These are phyloP conservation scores for Colletotrichum sp. DNA, from an alignment of 2,329 filamentous ascomycete species.

Conservation along the genomic window DNA sequence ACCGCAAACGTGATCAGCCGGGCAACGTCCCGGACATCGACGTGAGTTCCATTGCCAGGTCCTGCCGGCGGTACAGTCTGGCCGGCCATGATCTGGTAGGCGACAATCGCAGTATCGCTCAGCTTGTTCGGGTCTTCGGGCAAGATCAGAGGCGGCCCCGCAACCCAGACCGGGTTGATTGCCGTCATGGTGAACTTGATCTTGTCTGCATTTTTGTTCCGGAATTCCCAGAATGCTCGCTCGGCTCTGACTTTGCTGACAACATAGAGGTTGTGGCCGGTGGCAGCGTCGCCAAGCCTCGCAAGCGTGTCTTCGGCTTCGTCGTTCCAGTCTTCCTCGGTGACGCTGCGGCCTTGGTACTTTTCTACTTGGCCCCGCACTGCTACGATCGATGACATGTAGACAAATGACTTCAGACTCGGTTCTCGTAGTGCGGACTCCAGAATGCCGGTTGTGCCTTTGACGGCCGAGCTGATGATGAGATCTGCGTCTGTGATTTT, in stretches of 20 bases:
- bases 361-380: neutral
- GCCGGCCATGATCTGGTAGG: slow-evolving; percentile 22
- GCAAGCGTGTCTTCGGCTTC: slow-evolving; percentile 31
- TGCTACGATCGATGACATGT: slow-evolving; percentile 28
- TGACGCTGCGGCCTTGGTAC: slow-evolving; percentile 15
- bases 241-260: slow-evolving; percentile 37
- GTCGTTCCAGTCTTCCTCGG: slow-evolving; percentile 35
- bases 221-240: slow-evolving; percentile 33
- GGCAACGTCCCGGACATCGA: slow-evolving; percentile 20
- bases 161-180: slow-evolving; percentile 15
- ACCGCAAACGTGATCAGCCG: slow-evolving; percentile 7
- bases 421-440: slow-evolving; percentile 43
- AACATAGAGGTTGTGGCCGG: slow-evolving; percentile 25
- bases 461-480: slow-evolving; percentile 44
- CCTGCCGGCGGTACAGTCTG: neutral
- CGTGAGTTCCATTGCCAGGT: slow-evolving; percentile 3
- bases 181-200: slow-evolving; percentile 28
- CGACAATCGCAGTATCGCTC: slow-evolving; percentile 22
- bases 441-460: slow-evolving; percentile 41
- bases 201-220: slow-evolving; percentile 26
- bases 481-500: slow-evolving; percentile 44
- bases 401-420: slow-evolving; percentile 38
- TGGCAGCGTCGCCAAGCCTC: slow-evolving; percentile 21
- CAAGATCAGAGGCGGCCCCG: slow-evolving; percentile 14
- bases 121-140: slow-evolving; percentile 11